A percentile compares a stretch with the other conserved stretches of the same genome.
Conservation (phyloP, 2,329 filamentous ascomycete species). For the Fusarium protoensiforme region DNA sequence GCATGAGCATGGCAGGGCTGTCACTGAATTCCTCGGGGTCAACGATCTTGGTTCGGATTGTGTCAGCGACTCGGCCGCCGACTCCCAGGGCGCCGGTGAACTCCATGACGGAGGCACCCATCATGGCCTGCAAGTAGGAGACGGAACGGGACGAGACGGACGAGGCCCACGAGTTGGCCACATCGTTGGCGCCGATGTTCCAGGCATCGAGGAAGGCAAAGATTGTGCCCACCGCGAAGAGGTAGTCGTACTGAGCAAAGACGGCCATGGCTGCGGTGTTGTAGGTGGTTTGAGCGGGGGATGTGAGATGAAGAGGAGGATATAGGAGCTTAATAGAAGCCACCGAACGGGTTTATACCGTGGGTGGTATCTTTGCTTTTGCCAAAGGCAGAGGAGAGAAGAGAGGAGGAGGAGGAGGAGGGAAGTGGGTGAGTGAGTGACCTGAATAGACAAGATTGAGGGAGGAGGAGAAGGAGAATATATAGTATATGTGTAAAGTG, state of each 20-base stretch:
- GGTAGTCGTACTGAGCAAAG: conserved; percentile 67
- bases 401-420: not conserved
- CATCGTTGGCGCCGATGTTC: conserved; percentile 75
- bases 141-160: conserved; percentile 77
- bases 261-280: conserved; percentile 36
- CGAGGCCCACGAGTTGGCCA: conserved; percentile 81
- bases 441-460: conserved; percentile 5
- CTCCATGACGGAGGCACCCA: conserved; percentile 69
- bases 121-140: conserved; percentile 69
- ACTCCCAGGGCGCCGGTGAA: conserved; percentile 71
- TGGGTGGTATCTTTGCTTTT: not conserved
- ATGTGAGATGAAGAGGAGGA: not conserved
- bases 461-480: conserved; percentile 11
- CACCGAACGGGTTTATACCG: conserved; percentile 1
- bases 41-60: conserved; percentile 71
- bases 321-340: not conserved
- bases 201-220: conserved; percentile 75
- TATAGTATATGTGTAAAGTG: not conserved
- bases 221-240: conserved; percentile 72
- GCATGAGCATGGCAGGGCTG: conserved; percentile 65
- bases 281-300: not conserved
- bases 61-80: conserved; percentile 69
- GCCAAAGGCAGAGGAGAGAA: not conserved
- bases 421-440: conserved; percentile 1
- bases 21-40: conserved; percentile 57